Conservation (phyloP, 306 rosid genomes). For the Erythrophleum fordii region DNA sequence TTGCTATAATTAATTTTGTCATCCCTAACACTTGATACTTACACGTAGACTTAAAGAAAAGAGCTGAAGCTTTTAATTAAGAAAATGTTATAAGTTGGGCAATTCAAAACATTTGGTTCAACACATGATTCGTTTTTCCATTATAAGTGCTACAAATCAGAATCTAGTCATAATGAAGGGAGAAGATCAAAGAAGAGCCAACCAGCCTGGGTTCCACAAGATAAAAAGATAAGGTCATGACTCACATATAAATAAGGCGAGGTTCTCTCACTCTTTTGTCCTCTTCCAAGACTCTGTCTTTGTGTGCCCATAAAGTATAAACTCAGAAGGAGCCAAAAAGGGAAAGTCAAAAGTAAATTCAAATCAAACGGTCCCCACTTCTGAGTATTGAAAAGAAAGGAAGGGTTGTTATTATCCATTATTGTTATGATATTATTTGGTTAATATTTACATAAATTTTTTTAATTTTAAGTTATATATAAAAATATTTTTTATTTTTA, state of each 20-base stretch:
- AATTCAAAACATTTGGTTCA: too few relatives aligned
- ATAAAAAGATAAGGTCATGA: constrained; percentile 52
- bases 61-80: too few relatives aligned
- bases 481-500: too few relatives aligned
- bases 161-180: neutral
- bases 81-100: too few relatives aligned
- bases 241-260: neutral
- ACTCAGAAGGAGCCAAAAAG: neutral
- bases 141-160: too few relatives aligned
- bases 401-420: constrained; percentile 42
- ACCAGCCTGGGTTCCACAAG: constrained; percentile 46
- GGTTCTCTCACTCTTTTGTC: neutral
- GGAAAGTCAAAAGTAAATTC: constrained; percentile 26
- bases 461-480: too few relatives aligned
- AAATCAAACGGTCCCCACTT: neutral
- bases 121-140: too few relatives aligned
- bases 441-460: neutral
- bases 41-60: too few relatives aligned
- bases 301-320: neutral
- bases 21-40: too few relatives aligned
- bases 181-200: too few relatives aligned
- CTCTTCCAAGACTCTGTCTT: neutral
- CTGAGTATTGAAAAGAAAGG: neutral
- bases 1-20: too few relatives aligned
- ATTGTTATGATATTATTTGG: neutral